Percentiles rank a stretch among this genome's conserved stretches.
Evolutionary conservation across 805 yeast genomes (phyloP).

Genomic region (Candida insectalens): DNA sequence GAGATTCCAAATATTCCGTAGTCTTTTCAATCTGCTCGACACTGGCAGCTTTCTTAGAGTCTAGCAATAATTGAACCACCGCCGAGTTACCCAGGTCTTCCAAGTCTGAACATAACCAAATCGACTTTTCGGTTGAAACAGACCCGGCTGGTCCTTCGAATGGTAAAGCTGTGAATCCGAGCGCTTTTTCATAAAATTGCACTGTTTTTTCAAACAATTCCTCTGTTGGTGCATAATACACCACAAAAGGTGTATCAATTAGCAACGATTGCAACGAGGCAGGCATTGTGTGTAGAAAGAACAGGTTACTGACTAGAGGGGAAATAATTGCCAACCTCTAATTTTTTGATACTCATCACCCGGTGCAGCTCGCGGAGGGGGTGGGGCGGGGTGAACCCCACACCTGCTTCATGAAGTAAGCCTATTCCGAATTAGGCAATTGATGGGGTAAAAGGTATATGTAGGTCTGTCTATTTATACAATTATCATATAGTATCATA

Average conservation of each 20-base stretch:
- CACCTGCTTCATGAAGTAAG: too few relatives aligned
- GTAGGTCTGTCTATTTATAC: too few relatives aligned
- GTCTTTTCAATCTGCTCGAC: conserved; percentile 17
- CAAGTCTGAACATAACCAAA: conserved; percentile 21
- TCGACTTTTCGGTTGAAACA: conserved; percentile 11
- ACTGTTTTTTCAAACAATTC: conserved; percentile 35
- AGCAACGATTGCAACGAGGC: conserved; percentile 27
- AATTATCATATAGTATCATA: too few relatives aligned
- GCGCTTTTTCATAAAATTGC: conserved; percentile 45
- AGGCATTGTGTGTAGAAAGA: neutral
- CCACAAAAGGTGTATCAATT: conserved; percentile 46
- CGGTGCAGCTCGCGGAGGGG: neutral
- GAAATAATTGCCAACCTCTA: neutral
- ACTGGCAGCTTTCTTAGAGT: conserved; percentile 18
- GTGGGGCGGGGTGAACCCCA: too few relatives aligned
- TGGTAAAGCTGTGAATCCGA: conserved; percentile 24
- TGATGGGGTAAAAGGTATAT: too few relatives aligned
- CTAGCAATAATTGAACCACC: conserved; percentile 16
- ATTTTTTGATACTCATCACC: neutral
- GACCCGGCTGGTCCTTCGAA: neutral
- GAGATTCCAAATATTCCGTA: conserved; percentile 18
- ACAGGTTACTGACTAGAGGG: too few relatives aligned
- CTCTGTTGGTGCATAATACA: conserved; percentile 41
- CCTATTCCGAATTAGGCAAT: too few relatives aligned
- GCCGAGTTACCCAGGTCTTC: conserved; percentile 18